Percentiles rank a stretch among this genome's conserved stretches.
These are phyloP conservation scores for Leccinum fallax DNA, from an alignment of 1,284 basidiomycete species.

Conservation along the genomic window DNA sequence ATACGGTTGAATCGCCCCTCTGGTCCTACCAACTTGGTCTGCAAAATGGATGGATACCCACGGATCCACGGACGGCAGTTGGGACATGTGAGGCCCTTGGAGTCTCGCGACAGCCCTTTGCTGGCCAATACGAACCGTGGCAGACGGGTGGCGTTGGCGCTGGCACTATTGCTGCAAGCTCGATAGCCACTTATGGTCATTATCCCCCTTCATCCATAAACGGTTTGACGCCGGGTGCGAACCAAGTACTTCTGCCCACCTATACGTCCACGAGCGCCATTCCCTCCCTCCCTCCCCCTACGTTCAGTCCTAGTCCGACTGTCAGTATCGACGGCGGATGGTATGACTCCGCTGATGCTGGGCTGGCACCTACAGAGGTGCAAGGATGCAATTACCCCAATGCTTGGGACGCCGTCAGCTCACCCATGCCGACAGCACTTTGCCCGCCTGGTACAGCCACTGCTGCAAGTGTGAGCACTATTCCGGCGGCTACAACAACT, in stretches of 20 bases:
- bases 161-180: constrained; percentile 55
- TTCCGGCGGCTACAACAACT: constrained; percentile 8
- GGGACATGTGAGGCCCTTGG: constrained; percentile 69
- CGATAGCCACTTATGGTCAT: constrained; percentile 45
- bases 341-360: constrained; percentile 62
- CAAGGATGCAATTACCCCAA: constrained; percentile 67
- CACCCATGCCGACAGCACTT: constrained; percentile 46
- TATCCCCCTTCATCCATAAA: constrained; percentile 58
- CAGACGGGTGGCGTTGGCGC: constrained; percentile 80
- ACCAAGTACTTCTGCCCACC: constrained; percentile 47
- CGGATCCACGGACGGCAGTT: constrained; percentile 67
- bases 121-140: constrained; percentile 64
- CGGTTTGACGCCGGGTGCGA: constrained; percentile 27
- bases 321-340: constrained; percentile 71
- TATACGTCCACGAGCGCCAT: constrained; percentile 73
- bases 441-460: constrained; percentile 45
- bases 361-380: constrained; percentile 56
- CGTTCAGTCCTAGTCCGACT: constrained; percentile 51
- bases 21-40: constrained; percentile 87
- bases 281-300: constrained; percentile 61
- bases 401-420: constrained; percentile 57
- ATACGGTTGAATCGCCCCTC: constrained; percentile 64
- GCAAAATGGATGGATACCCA: constrained; percentile 78
- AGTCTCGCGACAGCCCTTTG: constrained; percentile 48
- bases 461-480: constrained; percentile 3